These are phyloP conservation scores for Scheffersomyces coipomensis DNA, from an alignment of 805 yeast species.

Conservation along the genomic window DNA sequence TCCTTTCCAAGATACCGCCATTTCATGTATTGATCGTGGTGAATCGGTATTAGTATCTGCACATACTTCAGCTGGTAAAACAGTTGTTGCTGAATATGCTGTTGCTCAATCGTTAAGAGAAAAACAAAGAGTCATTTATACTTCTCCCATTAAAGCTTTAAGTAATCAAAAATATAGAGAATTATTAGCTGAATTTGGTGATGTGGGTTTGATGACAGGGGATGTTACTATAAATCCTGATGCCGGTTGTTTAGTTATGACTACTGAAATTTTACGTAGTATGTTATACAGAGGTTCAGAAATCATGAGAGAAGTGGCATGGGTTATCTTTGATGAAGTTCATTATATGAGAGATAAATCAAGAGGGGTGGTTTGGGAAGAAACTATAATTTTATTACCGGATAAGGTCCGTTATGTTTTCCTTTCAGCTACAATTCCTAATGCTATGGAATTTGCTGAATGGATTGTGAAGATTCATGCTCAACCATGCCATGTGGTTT, in stretches of 20 bases:
- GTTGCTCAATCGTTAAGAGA: constrained; percentile 91
- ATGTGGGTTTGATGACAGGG: constrained; percentile 98
- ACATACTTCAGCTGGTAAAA: constrained; percentile 96
- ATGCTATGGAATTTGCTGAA: constrained; percentile 97
- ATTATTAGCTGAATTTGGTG: constrained; percentile 87
- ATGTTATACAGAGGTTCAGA: constrained; percentile 98
- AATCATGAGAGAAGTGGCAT: constrained; percentile 97
- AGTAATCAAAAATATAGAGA: constrained; percentile 95
- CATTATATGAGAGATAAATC: constrained; percentile 98
- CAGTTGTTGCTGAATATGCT: constrained; percentile 96
- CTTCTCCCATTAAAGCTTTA: constrained; percentile 93
- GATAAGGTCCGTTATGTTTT: constrained; percentile 94
- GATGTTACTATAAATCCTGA: constrained; percentile 98
- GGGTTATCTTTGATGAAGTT: constrained; percentile 98
- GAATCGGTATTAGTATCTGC: constrained; percentile 97
- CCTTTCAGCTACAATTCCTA: constrained; percentile 94
- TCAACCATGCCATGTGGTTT: constrained; percentile 98
- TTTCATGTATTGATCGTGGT: constrained; percentile 91
- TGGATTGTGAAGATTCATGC: constrained; percentile 95
- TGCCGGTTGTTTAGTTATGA: constrained; percentile 97
- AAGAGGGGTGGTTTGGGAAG: constrained; percentile 99
- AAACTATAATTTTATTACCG: constrained; percentile 91
- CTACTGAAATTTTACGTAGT: constrained; percentile 94
- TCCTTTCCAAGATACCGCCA: constrained; percentile 96
- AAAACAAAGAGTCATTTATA: constrained; percentile 91